Evolutionary conservation across 345 rosid genomes (phyloP).

Genomic region (Arabidopsis suecica): DNA sequence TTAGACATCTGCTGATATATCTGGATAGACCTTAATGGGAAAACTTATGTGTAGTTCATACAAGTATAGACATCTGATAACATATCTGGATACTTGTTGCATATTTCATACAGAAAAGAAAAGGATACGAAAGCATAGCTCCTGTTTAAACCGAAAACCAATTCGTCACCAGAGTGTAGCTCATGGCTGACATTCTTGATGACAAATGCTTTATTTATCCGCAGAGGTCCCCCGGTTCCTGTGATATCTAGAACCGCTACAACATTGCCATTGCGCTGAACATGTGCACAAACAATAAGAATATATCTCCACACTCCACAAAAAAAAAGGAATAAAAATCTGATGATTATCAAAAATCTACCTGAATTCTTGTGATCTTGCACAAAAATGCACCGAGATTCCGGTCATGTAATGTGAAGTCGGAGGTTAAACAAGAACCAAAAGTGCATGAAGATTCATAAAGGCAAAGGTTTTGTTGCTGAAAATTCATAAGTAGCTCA

Average conservation of each 20-base stretch:
- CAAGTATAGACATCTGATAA: background rate
- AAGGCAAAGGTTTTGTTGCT: slow-evolving; percentile 67
- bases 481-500: slow-evolving; percentile 41
- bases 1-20: slow-evolving; percentile 76
- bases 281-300: slow-evolving; percentile 79
- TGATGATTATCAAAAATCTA: slow-evolving; percentile 22
- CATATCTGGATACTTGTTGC: background rate
- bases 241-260: slow-evolving; percentile 71
- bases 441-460: slow-evolving; percentile 50
- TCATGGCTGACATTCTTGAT: slow-evolving; percentile 49
- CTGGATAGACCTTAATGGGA: slow-evolving; percentile 45
- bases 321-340: background rate
- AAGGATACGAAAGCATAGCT: slow-evolving; percentile 88
- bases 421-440: slow-evolving; percentile 67
- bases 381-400: slow-evolving; percentile 54
- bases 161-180: slow-evolving; percentile 82
- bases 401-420: slow-evolving; percentile 59
- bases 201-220: slow-evolving; percentile 62
- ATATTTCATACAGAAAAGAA: background rate
- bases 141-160: slow-evolving; percentile 64
- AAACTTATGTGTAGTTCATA: slow-evolving; percentile 22
- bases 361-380: slow-evolving; percentile 75
- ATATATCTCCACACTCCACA: slow-evolving; percentile 56
- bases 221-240: slow-evolving; percentile 75
- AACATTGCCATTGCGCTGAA: slow-evolving; percentile 69